Percentiles rank a stretch among this genome's conserved stretches.
Conservation (phyloP, 2,329 filamentous ascomycete genomes). For the Rutstroemia sp. region DNA sequence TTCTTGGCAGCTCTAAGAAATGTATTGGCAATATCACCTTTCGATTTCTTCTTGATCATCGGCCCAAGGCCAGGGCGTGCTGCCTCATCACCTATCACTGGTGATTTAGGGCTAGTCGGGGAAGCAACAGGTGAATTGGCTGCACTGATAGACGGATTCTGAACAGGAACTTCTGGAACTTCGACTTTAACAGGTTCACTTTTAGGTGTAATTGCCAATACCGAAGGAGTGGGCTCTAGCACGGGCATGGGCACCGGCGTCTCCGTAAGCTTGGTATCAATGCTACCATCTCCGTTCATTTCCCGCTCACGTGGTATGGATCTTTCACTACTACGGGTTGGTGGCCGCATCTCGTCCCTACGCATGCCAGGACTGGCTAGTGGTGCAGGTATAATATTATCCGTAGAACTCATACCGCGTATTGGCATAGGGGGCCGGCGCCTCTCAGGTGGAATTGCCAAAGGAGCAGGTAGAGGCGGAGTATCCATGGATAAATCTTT, state of each 20-base stretch:
- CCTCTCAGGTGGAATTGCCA: slow-evolving; percentile 27
- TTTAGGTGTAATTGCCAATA: background rate
- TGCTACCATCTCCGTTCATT: slow-evolving; percentile 2
- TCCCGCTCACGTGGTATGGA: slow-evolving; percentile 17
- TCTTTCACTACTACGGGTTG: slow-evolving; percentile 29
- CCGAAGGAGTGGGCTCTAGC: background rate
- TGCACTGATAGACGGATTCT: slow-evolving; percentile 2
- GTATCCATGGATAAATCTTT: slow-evolving; percentile 18
- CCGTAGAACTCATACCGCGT: slow-evolving; percentile 18
- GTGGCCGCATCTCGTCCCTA: slow-evolving; percentile 29
- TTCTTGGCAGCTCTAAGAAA: slow-evolving; percentile 76
- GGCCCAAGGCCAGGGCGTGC: slow-evolving; percentile 74
- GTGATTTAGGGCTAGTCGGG: slow-evolving; percentile 5
- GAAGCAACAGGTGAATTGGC: slow-evolving; percentile 8
- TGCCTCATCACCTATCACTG: slow-evolving; percentile 13
- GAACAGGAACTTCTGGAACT: background rate
- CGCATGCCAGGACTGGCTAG: slow-evolving; percentile 30
- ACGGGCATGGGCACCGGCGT: background rate
- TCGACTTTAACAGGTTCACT: background rate
- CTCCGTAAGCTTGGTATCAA: background rate
- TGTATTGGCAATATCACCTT: slow-evolving; percentile 64
- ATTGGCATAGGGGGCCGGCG: slow-evolving; percentile 30
- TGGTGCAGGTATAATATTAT: slow-evolving; percentile 31
- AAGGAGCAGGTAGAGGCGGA: slow-evolving; percentile 26
- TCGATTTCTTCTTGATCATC: slow-evolving; percentile 75